A percentile compares a stretch with the other conserved stretches of the same genome.
Conservation (phyloP, 106 monocot species). For the Dendrobium huoshanense region DNA sequence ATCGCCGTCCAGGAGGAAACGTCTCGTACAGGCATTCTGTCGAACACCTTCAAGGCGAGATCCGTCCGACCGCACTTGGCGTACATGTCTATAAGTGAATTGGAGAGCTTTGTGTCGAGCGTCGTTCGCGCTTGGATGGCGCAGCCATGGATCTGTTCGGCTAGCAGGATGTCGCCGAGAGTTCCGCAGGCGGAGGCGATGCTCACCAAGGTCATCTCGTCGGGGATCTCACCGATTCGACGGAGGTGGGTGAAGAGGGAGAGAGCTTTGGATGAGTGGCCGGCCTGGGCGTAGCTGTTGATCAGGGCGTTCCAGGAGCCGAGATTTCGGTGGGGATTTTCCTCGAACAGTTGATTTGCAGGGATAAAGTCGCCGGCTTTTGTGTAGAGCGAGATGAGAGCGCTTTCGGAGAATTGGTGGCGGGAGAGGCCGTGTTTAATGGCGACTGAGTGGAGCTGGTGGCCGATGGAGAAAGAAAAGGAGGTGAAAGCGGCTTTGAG, state of each 20-base stretch:
- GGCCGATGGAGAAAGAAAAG: constrained; percentile 14
- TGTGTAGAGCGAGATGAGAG: constrained; percentile 42
- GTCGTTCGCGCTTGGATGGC: constrained; percentile 23
- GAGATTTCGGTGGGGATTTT: constrained; percentile 35
- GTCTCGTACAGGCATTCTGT: constrained; percentile 23
- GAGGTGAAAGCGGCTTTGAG: constrained; percentile 45
- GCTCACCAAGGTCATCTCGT: constrained; percentile 63
- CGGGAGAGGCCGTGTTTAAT: constrained; percentile 31
- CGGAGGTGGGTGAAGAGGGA: constrained; percentile 33
- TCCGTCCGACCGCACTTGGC: constrained; percentile 70
- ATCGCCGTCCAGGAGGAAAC: constrained; percentile 77
- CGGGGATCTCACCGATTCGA: constrained; percentile 24
- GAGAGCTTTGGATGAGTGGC: constrained; percentile 26
- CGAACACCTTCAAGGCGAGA: constrained; percentile 41
- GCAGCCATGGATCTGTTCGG: constrained; percentile 46
- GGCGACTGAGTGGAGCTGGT: constrained; percentile 47
- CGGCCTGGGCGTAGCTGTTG: constrained; percentile 40
- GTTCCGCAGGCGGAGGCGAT: constrained; percentile 54
- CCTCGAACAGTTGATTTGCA: constrained; percentile 56
- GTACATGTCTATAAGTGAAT: constrained; percentile 69
- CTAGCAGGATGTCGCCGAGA: constrained; percentile 38
- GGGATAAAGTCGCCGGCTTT: constrained; percentile 41
- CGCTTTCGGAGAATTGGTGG: constrained; percentile 50
- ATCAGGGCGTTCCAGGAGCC: constrained; percentile 75
- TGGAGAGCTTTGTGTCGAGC: constrained; percentile 25